Percentiles rank a stretch among this genome's conserved stretches.
Evolutionary conservation across 1,284 basidiomycete species (phyloP).

Genomic region (Amylostereum areolatum): DNA sequence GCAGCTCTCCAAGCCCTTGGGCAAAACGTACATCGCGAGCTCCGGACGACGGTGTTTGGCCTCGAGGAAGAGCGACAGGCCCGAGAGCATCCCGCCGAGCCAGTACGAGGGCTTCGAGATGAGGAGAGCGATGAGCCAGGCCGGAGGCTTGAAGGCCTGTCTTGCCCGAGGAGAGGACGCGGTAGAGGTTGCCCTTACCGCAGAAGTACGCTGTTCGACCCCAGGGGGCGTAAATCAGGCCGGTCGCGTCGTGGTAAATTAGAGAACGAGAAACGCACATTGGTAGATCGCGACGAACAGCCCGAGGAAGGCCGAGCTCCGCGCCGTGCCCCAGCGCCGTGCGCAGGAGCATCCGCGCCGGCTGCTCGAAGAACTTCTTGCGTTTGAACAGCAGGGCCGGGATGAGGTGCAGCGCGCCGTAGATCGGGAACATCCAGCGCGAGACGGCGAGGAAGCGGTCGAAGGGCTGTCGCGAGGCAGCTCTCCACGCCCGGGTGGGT

Average conservation of each 20-base stretch:
- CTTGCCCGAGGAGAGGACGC: conserved; percentile 25
- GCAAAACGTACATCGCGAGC: conserved; percentile 92
- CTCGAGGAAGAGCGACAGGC: conserved; percentile 81
- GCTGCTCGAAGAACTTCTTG: conserved; percentile 53
- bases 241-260: not conserved
- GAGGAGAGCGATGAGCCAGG: conserved; percentile 45
- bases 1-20: conserved; percentile 86
- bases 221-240: not conserved
- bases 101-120: conserved; percentile 70
- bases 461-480: conserved; percentile 62
- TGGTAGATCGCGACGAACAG: conserved; percentile 86
- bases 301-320: conserved; percentile 88
- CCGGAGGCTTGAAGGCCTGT: conserved; percentile 6
- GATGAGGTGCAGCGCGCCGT: conserved; percentile 87
- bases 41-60: conserved; percentile 78
- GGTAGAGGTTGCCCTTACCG: conserved; percentile 57
- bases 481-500: conserved; percentile 78
- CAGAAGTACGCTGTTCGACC: conserved; percentile 64
- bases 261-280: conserved; percentile 35
- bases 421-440: conserved; percentile 81
- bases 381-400: conserved; percentile 79
- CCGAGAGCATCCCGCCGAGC: conserved; percentile 72
- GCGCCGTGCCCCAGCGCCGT: conserved; percentile 69
- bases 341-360: conserved; percentile 55
- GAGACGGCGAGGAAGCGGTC: conserved; percentile 80